phyloP scores from a whole-genome alignment of 306 rosid genomes.

The Acacia melanoxylon region DNA sequence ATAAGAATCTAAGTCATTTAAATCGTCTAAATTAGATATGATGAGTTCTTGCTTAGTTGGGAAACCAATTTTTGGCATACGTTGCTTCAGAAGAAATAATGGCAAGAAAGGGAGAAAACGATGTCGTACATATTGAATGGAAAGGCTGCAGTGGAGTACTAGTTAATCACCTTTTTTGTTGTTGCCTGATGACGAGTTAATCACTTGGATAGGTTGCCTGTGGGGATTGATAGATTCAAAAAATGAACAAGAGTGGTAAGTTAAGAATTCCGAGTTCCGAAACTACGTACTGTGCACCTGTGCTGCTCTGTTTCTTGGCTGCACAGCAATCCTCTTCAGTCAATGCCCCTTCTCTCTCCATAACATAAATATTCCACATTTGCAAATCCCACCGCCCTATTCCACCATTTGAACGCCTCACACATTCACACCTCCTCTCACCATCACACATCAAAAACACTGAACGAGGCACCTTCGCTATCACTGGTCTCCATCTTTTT shows the following conservation, averaged over 20 bases:
- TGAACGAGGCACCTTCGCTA: slow-evolving; percentile 61
- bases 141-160: too few relatives aligned
- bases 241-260: background rate
- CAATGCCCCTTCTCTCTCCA: slow-evolving; percentile 11
- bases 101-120: background rate
- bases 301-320: slow-evolving; percentile 41
- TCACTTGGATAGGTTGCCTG: too few relatives aligned
- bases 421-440: slow-evolving; percentile 38
- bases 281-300: slow-evolving; percentile 40
- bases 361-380: slow-evolving; percentile 3
- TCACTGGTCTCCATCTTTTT: slow-evolving; percentile 36
- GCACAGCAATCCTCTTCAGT: slow-evolving; percentile 34
- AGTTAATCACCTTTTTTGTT: too few relatives aligned
- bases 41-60: background rate
- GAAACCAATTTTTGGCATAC: background rate
- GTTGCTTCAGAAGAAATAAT: too few relatives aligned
- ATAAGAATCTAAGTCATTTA: too few relatives aligned
- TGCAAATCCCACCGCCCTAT: slow-evolving; percentile 72
- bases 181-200: too few relatives aligned
- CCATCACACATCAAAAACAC: slow-evolving; percentile 39
- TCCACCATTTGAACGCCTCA: slow-evolving; percentile 71
- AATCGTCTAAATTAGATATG: too few relatives aligned
- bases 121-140: background rate
- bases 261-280: slow-evolving; percentile 51
- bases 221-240: background rate